phyloP scores from a whole-genome alignment of 2,329 filamentous ascomycete genomes.

The Fusarium sp. region DNA sequence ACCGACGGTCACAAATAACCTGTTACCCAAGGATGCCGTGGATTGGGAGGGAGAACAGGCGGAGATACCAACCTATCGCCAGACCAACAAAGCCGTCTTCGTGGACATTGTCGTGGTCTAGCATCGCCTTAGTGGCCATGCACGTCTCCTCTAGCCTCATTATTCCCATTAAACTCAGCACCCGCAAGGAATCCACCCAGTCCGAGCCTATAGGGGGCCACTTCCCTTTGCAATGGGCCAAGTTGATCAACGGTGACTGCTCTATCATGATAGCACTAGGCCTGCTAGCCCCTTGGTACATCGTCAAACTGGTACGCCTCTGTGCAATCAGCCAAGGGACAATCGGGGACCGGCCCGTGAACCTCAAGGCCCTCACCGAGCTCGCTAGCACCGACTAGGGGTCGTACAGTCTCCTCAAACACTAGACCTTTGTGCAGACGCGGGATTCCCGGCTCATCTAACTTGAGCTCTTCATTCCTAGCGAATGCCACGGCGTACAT shows the following conservation, averaged over 20 bases:
- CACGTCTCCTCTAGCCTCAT: background rate
- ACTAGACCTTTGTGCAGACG: background rate
- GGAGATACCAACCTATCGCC: background rate
- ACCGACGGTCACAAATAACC: background rate
- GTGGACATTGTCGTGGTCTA: background rate
- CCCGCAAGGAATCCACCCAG: background rate
- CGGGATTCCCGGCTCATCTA: background rate
- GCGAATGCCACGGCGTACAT: background rate
- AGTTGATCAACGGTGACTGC: background rate
- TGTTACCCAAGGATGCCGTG: background rate
- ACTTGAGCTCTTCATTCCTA: conserved; percentile 3
- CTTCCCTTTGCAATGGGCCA: background rate
- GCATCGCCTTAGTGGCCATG: background rate
- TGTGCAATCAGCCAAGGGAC: background rate
- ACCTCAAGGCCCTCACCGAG: background rate
- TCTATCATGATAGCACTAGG: background rate
- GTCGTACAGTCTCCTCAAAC: background rate
- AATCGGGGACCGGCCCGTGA: background rate
- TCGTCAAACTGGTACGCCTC: background rate
- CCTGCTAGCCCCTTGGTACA: background rate
- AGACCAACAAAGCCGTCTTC: background rate
- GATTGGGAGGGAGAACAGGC: background rate
- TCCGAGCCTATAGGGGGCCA: background rate
- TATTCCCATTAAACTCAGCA: background rate
- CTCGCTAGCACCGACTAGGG: conserved; percentile 1